Evolutionary conservation across 2,329 filamentous ascomycete species (phyloP), one percentile per base, ranked within the genome.

Genomic region (Apiospora sp.): DNA sequence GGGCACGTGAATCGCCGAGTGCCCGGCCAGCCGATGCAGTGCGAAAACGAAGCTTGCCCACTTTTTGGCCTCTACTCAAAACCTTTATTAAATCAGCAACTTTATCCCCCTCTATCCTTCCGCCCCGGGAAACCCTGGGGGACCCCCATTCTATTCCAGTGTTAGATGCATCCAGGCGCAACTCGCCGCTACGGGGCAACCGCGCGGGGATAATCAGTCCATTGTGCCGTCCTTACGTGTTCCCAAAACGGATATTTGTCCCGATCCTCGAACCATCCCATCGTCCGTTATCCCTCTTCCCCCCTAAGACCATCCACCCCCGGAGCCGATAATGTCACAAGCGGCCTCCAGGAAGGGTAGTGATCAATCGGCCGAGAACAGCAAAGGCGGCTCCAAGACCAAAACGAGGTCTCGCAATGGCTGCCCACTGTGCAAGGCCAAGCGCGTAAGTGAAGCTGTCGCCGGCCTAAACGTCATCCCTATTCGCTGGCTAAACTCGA

Each of bases 391-490:
- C 27, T 43, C 58, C 48, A 74, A 74, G 71, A 64, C 69, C 64
- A 74, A 79, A 77, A 27, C 79, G 12, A 75, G 79, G 43, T 81
- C 79, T 37, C 77, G 80, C 69, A 79, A 79, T 14, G 80, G 80
- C 2, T 81, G 80, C 71, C 73, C 77, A 2, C 79, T 78, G 37
- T 81, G 80, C 76, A 81, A 81, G 69, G 74, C 77, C 41, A 81
- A 80, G 48, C 80, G 78, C 48, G 73, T 74, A 51, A 30, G 74
- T 72, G 2, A 24, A 24, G 19, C 48, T 6, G 12, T 30, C 12
- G 34, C 14, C 30, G 4, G 19, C 19, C 58, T 12, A 10, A 41
- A 22, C n/a, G 13, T 14, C 10, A n/a, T 64, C 58, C 22, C 34
- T n/a, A 64, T 64, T 41, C 58, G 19, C 34, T 3, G 34, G 58